phyloP scores from a whole-genome alignment of 148 eudicot genomes.

The Camellia sinensis region DNA sequence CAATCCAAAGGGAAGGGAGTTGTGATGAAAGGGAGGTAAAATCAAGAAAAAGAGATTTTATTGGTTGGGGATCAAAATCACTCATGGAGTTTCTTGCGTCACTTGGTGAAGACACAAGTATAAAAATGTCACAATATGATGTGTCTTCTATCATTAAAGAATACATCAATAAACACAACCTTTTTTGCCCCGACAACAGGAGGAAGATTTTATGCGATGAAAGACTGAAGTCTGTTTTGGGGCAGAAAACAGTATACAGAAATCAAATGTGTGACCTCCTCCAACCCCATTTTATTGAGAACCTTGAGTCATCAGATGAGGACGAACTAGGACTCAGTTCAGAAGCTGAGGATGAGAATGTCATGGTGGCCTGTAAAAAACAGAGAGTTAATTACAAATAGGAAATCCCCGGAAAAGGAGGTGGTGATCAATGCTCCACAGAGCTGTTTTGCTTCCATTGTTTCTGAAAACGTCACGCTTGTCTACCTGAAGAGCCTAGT shows the following conservation, averaged over 20 bases:
- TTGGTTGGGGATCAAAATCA: constrained; percentile 71
- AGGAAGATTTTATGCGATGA: constrained; percentile 58
- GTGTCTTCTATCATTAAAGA: constrained; percentile 34
- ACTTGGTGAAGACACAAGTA: constrained; percentile 43
- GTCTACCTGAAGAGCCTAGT: constrained; percentile 71
- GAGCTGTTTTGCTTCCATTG: constrained; percentile 55
- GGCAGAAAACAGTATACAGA: constrained; percentile 39
- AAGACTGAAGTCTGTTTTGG: constrained; percentile 41
- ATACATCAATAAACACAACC: constrained; percentile 47
- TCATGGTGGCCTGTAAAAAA: constrained; percentile 33
- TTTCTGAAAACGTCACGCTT: constrained; percentile 62
- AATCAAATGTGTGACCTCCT: constrained; percentile 43
- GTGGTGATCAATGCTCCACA: constrained; percentile 24
- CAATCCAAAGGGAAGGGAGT: constrained; percentile 9
- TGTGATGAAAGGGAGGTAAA: constrained; percentile 25
- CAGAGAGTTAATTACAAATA: constrained; percentile 32
- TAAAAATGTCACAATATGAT: constrained; percentile 45
- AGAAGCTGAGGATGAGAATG: constrained; percentile 33
- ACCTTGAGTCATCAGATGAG: constrained; percentile 52
- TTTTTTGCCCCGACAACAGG: constrained; percentile 44
- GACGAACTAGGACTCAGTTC: constrained; percentile 41
- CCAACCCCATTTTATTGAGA: constrained; percentile 58
- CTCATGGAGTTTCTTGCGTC: constrained; percentile 57
- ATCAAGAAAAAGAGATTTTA: constrained; percentile 36
- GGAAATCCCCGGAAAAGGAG: constrained; percentile 24